phyloP scores from a whole-genome alignment of 768 basidiomycete genomes.

The Psilocybe sp. region DNA sequence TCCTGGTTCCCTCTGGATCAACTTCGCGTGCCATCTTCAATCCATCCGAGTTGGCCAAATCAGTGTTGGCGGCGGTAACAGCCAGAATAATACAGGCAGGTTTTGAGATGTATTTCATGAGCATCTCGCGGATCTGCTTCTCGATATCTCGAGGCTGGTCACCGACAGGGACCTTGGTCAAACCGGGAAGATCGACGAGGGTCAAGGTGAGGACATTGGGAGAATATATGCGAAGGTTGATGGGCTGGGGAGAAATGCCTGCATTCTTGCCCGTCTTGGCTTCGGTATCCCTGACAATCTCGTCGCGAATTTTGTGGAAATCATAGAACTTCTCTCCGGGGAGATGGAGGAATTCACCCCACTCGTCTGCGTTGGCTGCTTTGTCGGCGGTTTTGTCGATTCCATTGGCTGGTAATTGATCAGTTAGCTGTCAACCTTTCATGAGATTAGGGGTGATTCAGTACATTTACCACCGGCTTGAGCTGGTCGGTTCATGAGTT shows the following conservation, averaged over 20 bases:
- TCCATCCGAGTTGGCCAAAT: conserved; percentile 98
- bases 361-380: conserved; percentile 88
- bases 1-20: conserved; percentile 94
- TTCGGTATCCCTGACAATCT: conserved; percentile 96
- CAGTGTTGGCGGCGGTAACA: conserved; percentile 92
- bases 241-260: conserved; percentile 94
- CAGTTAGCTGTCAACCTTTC: conserved; percentile 17
- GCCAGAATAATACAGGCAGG: conserved; percentile 96
- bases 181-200: conserved; percentile 93
- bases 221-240: conserved; percentile 96
- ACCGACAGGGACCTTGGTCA: conserved; percentile 93
- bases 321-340: conserved; percentile 98
- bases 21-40: conserved; percentile 95
- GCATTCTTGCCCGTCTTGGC: conserved; percentile 98
- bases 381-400: conserved; percentile 58
- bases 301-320: conserved; percentile 94
- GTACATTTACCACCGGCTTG: conserved; percentile 26
- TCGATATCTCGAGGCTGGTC: conserved; percentile 98
- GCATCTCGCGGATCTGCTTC: conserved; percentile 96
- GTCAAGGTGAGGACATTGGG: conserved; percentile 97
- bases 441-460: neutral
- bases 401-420: conserved; percentile 40
- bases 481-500: conserved; percentile 86
- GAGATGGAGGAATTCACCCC: conserved; percentile 98
- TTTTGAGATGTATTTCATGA: conserved; percentile 91